A percentile compares a stretch with the other conserved stretches of the same genome.
Evolutionary conservation across 345 rosid genomes (phyloP).

Genomic region (Dovyalis caffra): DNA sequence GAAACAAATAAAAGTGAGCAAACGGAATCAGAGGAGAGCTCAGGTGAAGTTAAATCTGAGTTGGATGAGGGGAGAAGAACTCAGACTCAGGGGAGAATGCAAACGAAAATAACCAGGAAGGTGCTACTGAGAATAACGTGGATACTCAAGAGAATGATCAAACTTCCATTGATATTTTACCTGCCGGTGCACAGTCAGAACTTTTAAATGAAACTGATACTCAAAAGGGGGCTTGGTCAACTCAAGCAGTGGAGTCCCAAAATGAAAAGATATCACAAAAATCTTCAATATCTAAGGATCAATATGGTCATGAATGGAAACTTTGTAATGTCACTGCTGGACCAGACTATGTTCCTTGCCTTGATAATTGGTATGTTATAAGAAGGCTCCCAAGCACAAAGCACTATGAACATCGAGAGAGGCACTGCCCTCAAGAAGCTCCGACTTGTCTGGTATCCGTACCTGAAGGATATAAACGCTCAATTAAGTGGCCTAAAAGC

Average conservation of each 20-base stretch:
- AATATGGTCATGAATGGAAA: slow-evolving; percentile 60
- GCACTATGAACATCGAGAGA: slow-evolving; percentile 96
- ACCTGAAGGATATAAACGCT: slow-evolving; percentile 76
- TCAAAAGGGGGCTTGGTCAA: slow-evolving; percentile 74
- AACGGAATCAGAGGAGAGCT: slow-evolving; percentile 26
- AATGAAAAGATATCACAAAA: slow-evolving; percentile 70
- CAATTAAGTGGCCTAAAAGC: slow-evolving; percentile 93
- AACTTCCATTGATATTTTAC: slow-evolving; percentile 52
- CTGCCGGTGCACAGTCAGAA: slow-evolving; percentile 84
- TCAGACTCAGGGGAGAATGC: slow-evolving; percentile 43
- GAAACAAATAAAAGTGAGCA: slow-evolving; percentile 28
- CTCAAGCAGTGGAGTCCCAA: slow-evolving; percentile 88
- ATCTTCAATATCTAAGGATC: slow-evolving; percentile 36
- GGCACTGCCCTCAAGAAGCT: slow-evolving; percentile 88
- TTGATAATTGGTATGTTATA: slow-evolving; percentile 84
- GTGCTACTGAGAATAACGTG: slow-evolving; percentile 42
- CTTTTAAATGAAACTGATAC: slow-evolving; percentile 69
- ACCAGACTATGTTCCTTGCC: slow-evolving; percentile 92
- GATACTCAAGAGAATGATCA: slow-evolving; percentile 48
- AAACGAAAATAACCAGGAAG: slow-evolving; percentile 35
- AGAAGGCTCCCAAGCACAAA: slow-evolving; percentile 65
- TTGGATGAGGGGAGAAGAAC: slow-evolving; percentile 35
- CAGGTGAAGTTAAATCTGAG: slow-evolving; percentile 35
- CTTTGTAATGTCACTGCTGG: slow-evolving; percentile 87
- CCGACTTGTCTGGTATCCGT: slow-evolving; percentile 87